Evolutionary conservation across 2,329 filamentous ascomycete genomes (phyloP).

Genomic region (Colletotrichum sp.): DNA sequence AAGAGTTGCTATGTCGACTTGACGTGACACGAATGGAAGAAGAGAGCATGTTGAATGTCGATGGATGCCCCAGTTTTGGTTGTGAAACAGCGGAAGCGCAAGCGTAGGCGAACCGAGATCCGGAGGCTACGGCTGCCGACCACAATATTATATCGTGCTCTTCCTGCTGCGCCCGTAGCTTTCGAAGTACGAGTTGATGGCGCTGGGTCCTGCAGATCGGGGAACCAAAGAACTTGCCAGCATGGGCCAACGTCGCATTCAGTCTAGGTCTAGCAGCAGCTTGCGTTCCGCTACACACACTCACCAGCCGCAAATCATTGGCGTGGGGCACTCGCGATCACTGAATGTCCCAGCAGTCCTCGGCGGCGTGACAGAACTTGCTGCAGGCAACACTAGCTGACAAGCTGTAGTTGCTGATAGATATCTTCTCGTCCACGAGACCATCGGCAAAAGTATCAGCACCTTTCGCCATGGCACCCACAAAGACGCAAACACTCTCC

Average conservation of each 20-base stretch:
- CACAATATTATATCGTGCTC: conserved; percentile 2
- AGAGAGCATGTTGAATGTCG: conserved; percentile 70
- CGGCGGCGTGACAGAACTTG: conserved; percentile 98
- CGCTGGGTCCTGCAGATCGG: not conserved
- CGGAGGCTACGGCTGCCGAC: conserved; percentile 32
- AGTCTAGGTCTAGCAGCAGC: not conserved
- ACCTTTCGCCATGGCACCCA: conserved; percentile 98
- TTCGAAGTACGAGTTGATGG: not conserved
- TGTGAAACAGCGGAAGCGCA: conserved; percentile 81
- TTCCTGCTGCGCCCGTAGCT: not conserved
- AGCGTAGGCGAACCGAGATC: conserved; percentile 68
- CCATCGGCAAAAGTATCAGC: conserved; percentile 93
- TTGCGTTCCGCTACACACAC: not conserved
- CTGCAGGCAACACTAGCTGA: conserved; percentile 98
- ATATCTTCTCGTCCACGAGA: conserved; percentile 96
- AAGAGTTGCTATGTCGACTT: conserved; percentile 63
- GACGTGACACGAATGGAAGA: conserved; percentile 67
- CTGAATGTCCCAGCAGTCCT: conserved; percentile 94
- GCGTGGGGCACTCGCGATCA: conserved; percentile 49
- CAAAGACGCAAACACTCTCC: conserved; percentile 97
- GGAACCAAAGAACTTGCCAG: conserved; percentile 11
- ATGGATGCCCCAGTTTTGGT: conserved; percentile 85
- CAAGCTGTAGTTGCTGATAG: conserved; percentile 97
- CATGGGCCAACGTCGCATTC: conserved; percentile 7
- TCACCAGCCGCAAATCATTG: not conserved